Percentiles rank a stretch among this genome's conserved stretches.
Conservation (phyloP, 306 rosid genomes). For the Hippophae tibetana region DNA sequence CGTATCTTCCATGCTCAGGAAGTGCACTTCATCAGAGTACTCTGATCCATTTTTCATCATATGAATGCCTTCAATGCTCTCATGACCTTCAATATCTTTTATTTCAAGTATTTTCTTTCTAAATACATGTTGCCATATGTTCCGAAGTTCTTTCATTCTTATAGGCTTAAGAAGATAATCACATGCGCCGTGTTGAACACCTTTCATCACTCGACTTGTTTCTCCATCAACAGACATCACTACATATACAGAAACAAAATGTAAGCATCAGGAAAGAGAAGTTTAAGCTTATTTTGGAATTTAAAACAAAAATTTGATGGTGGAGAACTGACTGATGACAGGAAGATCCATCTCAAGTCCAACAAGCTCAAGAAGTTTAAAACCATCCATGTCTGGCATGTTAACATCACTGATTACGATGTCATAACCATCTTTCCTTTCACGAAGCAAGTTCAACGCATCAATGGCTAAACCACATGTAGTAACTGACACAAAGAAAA, state of each 20-base stretch:
- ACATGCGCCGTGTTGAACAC: conserved; percentile 97
- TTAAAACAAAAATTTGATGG: conserved; percentile 25
- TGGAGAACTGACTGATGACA: conserved; percentile 76
- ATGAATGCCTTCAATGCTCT: conserved; percentile 52
- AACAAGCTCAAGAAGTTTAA: conserved; percentile 94
- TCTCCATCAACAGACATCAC: conserved; percentile 99
- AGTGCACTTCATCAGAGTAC: conserved; percentile 61
- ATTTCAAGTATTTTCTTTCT: conserved; percentile 84
- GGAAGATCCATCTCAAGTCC: conserved; percentile 99
- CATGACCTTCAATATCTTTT: conserved; percentile 70
- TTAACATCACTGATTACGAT: conserved; percentile 94
- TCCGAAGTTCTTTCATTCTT: conserved; percentile 91
- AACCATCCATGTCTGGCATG: conserved; percentile 99
- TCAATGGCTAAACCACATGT: conserved; percentile 82
- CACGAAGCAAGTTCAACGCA: conserved; percentile 75
- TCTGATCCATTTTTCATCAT: conserved; percentile 56
- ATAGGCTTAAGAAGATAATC: conserved; percentile 96
- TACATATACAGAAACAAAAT: conserved; percentile 36
- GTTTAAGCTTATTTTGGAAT: conserved; percentile 16
- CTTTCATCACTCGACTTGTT: conserved; percentile 92
- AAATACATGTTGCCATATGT: conserved; percentile 94
- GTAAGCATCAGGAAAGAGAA: conserved; percentile 23
- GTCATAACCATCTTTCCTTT: conserved; percentile 80
- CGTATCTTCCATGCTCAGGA: conserved; percentile 51
- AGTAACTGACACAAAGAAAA: conserved; percentile 49